These are phyloP conservation scores for Aureobasidium sp. DNA, from an alignment of 2,329 filamentous ascomycete species.

Conservation along the genomic window DNA sequence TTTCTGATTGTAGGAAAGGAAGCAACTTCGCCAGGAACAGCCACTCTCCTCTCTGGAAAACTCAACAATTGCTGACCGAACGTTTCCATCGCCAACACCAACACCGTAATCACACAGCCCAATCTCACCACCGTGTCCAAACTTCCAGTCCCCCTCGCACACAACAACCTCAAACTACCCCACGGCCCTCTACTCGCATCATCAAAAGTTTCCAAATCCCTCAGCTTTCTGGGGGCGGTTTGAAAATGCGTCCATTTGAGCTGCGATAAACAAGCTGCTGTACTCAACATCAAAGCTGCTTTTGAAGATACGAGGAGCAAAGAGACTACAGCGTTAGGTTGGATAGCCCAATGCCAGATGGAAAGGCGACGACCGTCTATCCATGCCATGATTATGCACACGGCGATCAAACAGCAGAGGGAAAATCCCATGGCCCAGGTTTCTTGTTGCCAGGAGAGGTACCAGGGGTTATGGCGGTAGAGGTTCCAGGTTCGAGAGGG, in stretches of 20 bases:
- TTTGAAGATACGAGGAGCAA: not conserved
- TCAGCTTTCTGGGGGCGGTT: not conserved
- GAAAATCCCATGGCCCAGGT: constrained; percentile 1
- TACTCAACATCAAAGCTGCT: not conserved
- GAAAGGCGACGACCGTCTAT: not conserved
- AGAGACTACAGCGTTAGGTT: not conserved
- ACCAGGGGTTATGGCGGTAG: not conserved
- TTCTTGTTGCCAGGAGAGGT: constrained; percentile 2
- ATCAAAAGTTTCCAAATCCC: not conserved
- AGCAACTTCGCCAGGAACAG: not conserved
- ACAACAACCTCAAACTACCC: not conserved
- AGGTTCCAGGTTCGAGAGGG: not conserved
- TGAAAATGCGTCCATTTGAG: constrained; percentile 1
- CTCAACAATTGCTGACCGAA: not conserved
- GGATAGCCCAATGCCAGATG: constrained; percentile 8
- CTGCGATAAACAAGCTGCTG: not conserved
- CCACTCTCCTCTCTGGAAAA: not conserved
- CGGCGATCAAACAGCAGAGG: not conserved
- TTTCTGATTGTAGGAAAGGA: not conserved
- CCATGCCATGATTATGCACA: not conserved
- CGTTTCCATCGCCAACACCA: not conserved
- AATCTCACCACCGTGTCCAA: not conserved
- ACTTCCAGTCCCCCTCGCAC: not conserved
- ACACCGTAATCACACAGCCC: not conserved
- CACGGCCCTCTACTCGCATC: not conserved